phyloP scores from a whole-genome alignment of 1,284 basidiomycete genomes.

The Takashimella tepidaria region DNA sequence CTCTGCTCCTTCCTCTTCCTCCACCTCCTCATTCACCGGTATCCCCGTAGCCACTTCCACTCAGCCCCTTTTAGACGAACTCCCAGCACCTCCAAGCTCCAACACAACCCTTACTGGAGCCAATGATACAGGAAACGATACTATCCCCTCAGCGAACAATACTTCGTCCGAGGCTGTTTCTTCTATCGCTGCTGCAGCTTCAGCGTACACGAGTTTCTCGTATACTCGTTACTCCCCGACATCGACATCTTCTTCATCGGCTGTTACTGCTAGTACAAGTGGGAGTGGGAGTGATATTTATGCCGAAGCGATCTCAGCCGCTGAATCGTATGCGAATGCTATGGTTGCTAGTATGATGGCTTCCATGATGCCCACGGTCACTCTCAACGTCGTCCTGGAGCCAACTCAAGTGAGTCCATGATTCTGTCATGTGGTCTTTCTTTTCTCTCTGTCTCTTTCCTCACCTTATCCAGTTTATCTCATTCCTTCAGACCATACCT shows the following conservation, averaged over 20 bases:
- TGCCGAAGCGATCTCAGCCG: slow-evolving; percentile 25
- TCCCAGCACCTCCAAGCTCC: slow-evolving; percentile 9
- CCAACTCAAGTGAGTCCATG: slow-evolving; percentile 46
- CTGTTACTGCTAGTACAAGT: neutral
- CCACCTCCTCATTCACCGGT: slow-evolving; percentile 3
- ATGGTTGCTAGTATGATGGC: slow-evolving; percentile 28
- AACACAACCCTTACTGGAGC: slow-evolving; percentile 11
- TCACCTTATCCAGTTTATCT: too few species aligned
- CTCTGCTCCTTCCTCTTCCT: slow-evolving; percentile 1
- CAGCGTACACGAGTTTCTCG: slow-evolving; percentile 29
- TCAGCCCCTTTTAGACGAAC: neutral
- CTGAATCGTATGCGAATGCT: slow-evolving; percentile 28
- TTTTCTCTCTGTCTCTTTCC: too few species aligned
- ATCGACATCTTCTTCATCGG: slow-evolving; percentile 4
- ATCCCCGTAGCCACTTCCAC: slow-evolving; percentile 10
- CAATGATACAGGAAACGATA: slow-evolving; percentile 24
- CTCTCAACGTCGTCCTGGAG: slow-evolving; percentile 42
- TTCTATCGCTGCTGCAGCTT: slow-evolving; percentile 25
- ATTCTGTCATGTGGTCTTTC: neutral
- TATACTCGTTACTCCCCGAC: slow-evolving; percentile 35
- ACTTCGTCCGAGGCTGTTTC: slow-evolving; percentile 23
- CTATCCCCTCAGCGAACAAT: slow-evolving; percentile 26
- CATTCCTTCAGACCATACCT: neutral
- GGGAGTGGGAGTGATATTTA: slow-evolving; percentile 2
- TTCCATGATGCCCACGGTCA: slow-evolving; percentile 40